Percentiles rank a stretch among this genome's conserved stretches.
Evolutionary conservation across 75 land plant genomes (phyloP).

Genomic region (Selaginella tamariscina): DNA sequence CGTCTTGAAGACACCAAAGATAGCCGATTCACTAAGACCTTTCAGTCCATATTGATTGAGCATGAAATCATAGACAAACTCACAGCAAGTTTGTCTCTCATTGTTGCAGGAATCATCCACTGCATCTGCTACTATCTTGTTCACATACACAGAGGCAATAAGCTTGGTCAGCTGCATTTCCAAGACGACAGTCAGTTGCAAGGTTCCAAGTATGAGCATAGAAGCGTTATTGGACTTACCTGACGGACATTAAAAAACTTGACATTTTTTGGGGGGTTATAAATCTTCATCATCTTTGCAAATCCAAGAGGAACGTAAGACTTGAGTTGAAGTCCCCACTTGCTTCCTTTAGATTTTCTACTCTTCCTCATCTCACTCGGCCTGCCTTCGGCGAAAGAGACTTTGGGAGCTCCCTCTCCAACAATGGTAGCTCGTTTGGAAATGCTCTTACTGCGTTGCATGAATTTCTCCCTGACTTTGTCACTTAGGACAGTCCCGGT

Average conservation of each 20-base stretch:
- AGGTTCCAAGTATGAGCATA: not conserved
- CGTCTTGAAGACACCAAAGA: conserved; percentile 30
- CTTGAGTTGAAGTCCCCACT: not conserved
- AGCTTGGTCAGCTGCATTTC: conserved; percentile 28
- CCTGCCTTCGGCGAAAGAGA: not conserved
- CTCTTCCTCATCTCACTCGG: conserved; percentile 1
- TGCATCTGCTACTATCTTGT: conserved; percentile 27
- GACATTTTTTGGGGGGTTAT: conserved; percentile 27
- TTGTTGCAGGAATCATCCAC: conserved; percentile 29
- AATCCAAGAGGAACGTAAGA: conserved; percentile 27
- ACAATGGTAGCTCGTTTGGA: not conserved
- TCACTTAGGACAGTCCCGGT: conserved; percentile 12
- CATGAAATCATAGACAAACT: conserved; percentile 39
- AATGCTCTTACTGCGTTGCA: not conserved
- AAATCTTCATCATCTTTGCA: conserved; percentile 34
- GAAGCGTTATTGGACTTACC: conserved; percentile 15
- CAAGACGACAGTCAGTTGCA: not conserved
- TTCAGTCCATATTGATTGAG: conserved; percentile 28
- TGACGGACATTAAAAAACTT: conserved; percentile 30
- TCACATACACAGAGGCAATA: conserved; percentile 17
- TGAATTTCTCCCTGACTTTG: not conserved
- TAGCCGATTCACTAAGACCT: conserved; percentile 34
- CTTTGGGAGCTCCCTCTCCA: not conserved
- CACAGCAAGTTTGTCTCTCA: conserved; percentile 29
- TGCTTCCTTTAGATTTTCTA: conserved; percentile 8